phyloP scores from a whole-genome alignment of 106 monocot species.

The Acorus calamus region DNA sequence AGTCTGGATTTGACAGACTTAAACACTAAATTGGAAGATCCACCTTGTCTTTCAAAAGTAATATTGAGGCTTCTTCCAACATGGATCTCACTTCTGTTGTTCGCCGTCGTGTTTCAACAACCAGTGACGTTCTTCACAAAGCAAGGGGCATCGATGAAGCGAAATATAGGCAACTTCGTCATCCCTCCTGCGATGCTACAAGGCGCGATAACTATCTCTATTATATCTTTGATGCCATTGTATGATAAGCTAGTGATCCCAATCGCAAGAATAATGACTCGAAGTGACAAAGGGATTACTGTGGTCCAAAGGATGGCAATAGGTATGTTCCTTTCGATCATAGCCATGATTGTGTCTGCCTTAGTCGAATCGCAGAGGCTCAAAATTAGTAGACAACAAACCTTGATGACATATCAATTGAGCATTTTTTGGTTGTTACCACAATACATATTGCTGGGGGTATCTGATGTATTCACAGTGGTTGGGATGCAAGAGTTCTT shows the following conservation, averaged over 20 bases:
- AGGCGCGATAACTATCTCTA: constrained; percentile 61
- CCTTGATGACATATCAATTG: constrained; percentile 2
- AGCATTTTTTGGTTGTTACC: constrained; percentile 88
- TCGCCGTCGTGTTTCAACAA: constrained; percentile 95
- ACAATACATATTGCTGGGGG: constrained; percentile 72
- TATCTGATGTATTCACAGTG: constrained; percentile 80
- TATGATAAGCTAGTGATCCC: constrained; percentile 74
- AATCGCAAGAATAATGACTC: constrained; percentile 19
- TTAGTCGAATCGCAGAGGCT: constrained; percentile 46
- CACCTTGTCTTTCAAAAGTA: constrained; percentile 19
- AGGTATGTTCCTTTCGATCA: constrained; percentile 73
- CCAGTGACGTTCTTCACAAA: constrained; percentile 89
- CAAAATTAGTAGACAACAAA: neutral
- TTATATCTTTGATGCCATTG: constrained; percentile 77
- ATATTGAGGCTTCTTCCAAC: constrained; percentile 58
- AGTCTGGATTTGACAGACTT: neutral
- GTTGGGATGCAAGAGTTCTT: constrained; percentile 99
- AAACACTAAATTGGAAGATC: neutral
- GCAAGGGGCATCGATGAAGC: constrained; percentile 76
- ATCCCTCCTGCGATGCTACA: constrained; percentile 86
- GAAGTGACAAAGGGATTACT: constrained; percentile 44
- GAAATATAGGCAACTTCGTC: constrained; percentile 35
- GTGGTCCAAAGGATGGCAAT: constrained; percentile 78
- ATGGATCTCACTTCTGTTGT: constrained; percentile 77
- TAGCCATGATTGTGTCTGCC: constrained; percentile 68